Evolutionary conservation across 371 early-diverging fungal species (phyloP), one percentile per base, ranked within the genome.

Genomic region (Chytridium lagenaria): DNA sequence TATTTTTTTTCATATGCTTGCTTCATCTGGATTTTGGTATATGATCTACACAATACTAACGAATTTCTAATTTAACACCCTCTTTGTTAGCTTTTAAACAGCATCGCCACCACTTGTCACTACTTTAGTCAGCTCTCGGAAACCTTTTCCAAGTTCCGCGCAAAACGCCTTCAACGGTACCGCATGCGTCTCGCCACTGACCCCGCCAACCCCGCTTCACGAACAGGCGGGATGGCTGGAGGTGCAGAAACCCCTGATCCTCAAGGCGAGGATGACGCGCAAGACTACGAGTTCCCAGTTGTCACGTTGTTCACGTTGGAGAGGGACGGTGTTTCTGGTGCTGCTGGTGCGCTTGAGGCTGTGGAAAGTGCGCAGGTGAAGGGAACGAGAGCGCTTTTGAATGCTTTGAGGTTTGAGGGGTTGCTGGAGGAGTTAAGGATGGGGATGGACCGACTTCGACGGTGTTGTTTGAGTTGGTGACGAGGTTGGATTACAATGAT

Each of bases 321-420:
- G 12, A 30, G 65, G 19, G 74, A 64, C 36, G 34, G 64, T 67
- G 70, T 16, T 3, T 77, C 77, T 15, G 69, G 75, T 26, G 49
- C 74, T 0, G 73, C 74, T 12, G 44, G 12, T 7, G 33, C 30
- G 10, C 71, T 94, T 10, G 73, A 76, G 19, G 80, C 85, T 59
- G 77, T 91, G 44, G 94, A 94, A 65, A 84, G 83, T 10, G 78
- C 78, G 34, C 94, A 93, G 74, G 59, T 78, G 0, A 85, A 88
- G 59, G 92, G 91, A 70, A 86, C 93, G 77, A 88, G 88, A 52
- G 76, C 87, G 22, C 70, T 95, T 70, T 86, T 95, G 49, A 90
- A 91, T 19, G 91, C 90, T 2, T 84, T 95, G 2, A 90, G 91
- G 74, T 89, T 89, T 75, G 91, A 86, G 77, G 92, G 92, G 90